These are phyloP conservation scores for Teunomyces panamensis DNA, from an alignment of 805 yeast genomes.

Conservation along the genomic window DNA sequence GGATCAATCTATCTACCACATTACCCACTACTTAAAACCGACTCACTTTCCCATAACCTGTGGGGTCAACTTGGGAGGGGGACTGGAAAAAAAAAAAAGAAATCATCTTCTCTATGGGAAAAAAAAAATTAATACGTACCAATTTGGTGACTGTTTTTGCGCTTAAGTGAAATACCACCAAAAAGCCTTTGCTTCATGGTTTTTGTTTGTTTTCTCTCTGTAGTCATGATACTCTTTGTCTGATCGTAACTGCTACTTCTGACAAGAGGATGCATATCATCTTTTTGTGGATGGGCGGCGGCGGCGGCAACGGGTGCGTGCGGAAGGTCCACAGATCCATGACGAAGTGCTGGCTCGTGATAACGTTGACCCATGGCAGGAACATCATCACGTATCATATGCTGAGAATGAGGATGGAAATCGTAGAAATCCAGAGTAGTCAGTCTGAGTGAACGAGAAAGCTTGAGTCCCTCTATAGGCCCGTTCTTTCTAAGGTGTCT, in stretches of 20 bases:
- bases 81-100: background rate
- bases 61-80: background rate
- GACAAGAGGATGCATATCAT: slow-evolving; percentile 8
- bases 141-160: slow-evolving; percentile 16
- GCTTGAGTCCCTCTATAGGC: background rate
- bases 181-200: slow-evolving; percentile 2
- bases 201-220: slow-evolving; percentile 14
- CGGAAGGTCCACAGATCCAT: background rate
- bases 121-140: slow-evolving; percentile 30
- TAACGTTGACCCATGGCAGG: background rate
- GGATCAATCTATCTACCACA: background rate
- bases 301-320: background rate
- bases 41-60: background rate
- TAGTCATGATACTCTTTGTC: slow-evolving; percentile 35
- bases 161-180: slow-evolving; percentile 18
- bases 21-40: background rate
- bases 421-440: slow-evolving; percentile 3
- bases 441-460: slow-evolving; percentile 1
- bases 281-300: background rate
- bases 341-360: background rate
- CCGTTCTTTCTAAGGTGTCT: background rate
- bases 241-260: slow-evolving; percentile 32
- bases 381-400: background rate
- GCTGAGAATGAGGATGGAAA: background rate
- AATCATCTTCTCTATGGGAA: background rate